A percentile compares a stretch with the other conserved stretches of the same genome.
phyloP scores from a whole-genome alignment of 1,284 basidiomycete genomes.

The Phellopilus nigrolimitatus region DNA sequence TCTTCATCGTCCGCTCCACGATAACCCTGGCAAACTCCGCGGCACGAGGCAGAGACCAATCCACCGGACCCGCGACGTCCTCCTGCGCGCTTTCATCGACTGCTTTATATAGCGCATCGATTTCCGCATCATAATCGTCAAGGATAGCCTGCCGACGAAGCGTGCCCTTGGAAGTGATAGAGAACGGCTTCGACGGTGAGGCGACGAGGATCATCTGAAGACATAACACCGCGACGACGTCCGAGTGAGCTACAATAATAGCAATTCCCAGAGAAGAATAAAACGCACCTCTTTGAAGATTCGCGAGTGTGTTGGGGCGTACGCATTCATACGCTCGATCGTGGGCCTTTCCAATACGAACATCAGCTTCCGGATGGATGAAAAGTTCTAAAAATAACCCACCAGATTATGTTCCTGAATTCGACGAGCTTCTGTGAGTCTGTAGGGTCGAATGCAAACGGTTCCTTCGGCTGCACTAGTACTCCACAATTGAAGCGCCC shows the following conservation, averaged over 20 bases:
- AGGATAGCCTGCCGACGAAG: slow-evolving; percentile 15
- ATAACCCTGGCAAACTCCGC: slow-evolving; percentile 19
- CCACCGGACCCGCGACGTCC: slow-evolving; percentile 12
- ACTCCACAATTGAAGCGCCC: slow-evolving; percentile 40
- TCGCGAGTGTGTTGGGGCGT: slow-evolving; percentile 7
- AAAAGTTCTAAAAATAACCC: not conserved
- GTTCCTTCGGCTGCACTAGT: slow-evolving; percentile 34
- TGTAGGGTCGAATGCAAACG: slow-evolving; percentile 19
- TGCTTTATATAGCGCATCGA: slow-evolving; percentile 19
- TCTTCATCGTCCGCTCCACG: slow-evolving; percentile 18
- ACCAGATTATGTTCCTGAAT: slow-evolving; percentile 13
- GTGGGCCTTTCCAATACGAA: not conserved
- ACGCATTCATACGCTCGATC: not conserved
- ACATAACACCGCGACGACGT: not conserved
- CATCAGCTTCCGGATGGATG: not conserved
- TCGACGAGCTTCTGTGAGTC: slow-evolving; percentile 6
- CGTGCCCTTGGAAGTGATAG: slow-evolving; percentile 22
- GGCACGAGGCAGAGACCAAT: slow-evolving; percentile 15
- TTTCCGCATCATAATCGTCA: slow-evolving; percentile 20
- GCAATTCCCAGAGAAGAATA: not conserved
- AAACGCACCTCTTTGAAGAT: slow-evolving; percentile 14
- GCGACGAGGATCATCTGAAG: slow-evolving; percentile 21
- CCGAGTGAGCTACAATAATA: not conserved
- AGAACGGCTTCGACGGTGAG: slow-evolving; percentile 18
- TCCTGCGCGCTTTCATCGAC: slow-evolving; percentile 19